Conservation (phyloP, 2,329 filamentous ascomycete species). For the Cercospora brassicicola region DNA sequence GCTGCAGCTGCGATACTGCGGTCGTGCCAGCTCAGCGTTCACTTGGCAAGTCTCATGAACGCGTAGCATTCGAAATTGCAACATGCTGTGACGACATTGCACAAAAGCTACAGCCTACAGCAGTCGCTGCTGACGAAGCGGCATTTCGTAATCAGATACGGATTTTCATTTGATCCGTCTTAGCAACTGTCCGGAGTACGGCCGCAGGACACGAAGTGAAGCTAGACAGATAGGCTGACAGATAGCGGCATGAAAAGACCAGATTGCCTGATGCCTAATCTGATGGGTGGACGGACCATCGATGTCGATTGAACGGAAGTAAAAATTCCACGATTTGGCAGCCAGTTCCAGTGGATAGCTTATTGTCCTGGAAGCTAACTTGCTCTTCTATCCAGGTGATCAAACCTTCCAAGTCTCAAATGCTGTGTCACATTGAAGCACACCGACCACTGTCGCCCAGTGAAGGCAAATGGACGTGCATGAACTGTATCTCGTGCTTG, state of each 20-base stretch:
- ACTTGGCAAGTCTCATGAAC: neutral
- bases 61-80: neutral
- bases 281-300: neutral
- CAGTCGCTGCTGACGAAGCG: neutral
- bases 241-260: neutral
- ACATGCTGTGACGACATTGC: neutral
- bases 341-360: neutral
- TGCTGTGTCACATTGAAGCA: neutral
- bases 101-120: neutral
- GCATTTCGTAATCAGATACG: neutral
- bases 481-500: neutral
- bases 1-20: neutral
- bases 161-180: neutral
- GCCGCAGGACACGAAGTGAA: neutral
- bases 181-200: neutral
- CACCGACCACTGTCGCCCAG: neutral
- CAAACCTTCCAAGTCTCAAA: neutral
- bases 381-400: neutral
- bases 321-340: neutral
- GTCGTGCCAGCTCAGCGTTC: neutral
- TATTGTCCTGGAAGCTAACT: neutral
- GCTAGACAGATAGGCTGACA: neutral
- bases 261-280: neutral
- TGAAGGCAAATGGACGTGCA: neutral
- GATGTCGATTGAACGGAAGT: neutral